Conservation (phyloP, 1,284 basidiomycete species). For the Boletellus dicymbophilus region DNA sequence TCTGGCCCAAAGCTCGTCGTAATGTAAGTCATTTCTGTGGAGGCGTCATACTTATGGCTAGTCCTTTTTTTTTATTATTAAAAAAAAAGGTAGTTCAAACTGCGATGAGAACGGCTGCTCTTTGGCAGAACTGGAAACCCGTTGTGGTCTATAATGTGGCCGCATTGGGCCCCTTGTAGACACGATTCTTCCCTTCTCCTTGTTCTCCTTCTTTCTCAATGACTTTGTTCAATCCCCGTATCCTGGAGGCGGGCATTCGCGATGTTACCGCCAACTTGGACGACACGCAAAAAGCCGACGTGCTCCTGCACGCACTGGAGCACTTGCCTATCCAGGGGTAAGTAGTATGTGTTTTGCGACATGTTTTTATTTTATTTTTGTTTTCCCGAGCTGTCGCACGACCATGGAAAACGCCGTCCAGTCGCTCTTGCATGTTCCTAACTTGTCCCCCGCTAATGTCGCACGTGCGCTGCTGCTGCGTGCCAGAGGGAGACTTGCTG, state of each 20-base stretch:
- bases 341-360: constrained; percentile 14
- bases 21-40: too few relatives aligned
- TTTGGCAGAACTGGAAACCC: too few relatives aligned
- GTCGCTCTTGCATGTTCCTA: constrained; percentile 61
- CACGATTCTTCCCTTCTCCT: too few relatives aligned
- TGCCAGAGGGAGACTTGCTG: constrained; percentile 59
- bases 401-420: constrained; percentile 75
- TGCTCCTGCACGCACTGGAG: constrained; percentile 62
- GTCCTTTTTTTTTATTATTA: too few relatives aligned
- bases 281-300: constrained; percentile 65
- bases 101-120: too few relatives aligned
- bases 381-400: constrained; percentile 48
- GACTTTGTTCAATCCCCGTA: constrained; percentile 71
- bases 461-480: constrained; percentile 64
- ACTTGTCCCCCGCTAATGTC: constrained; percentile 51
- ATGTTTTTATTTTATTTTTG: constrained; percentile 3
- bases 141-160: too few relatives aligned
- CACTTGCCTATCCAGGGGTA: constrained; percentile 50
- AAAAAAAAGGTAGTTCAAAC: too few relatives aligned
- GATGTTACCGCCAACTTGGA: constrained; percentile 58
- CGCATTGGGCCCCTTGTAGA: too few relatives aligned
- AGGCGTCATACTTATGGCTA: too few relatives aligned
- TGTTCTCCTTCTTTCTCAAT: too few relatives aligned
- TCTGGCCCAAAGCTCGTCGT: too few relatives aligned
- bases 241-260: constrained; percentile 69